Conservation (phyloP, 495 filamentous ascomycete species). For the Apodospora peruviana region DNA sequence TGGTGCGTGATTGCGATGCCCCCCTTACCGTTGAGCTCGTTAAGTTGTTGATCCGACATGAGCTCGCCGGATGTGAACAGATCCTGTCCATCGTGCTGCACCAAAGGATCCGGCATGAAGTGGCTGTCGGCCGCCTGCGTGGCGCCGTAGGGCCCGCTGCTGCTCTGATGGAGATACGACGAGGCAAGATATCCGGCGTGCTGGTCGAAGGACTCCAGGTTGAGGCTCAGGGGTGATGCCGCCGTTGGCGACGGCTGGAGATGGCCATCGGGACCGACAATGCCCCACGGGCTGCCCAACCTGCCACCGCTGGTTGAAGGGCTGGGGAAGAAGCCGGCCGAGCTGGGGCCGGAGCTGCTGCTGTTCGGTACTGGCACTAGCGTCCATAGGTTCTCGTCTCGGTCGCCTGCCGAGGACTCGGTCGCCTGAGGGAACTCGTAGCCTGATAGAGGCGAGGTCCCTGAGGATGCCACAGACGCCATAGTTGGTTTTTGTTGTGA, state of each 20-base stretch:
- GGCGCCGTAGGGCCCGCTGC: not conserved
- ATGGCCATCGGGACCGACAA: constrained; percentile 23
- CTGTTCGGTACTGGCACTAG: constrained; percentile 8
- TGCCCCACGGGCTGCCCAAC: constrained; percentile 35
- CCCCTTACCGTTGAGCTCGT: not conserved
- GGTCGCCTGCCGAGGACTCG: constrained; percentile 4
- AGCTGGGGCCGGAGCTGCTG: constrained; percentile 17
- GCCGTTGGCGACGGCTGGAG: constrained; percentile 21
- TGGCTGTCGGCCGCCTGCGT: constrained; percentile 1
- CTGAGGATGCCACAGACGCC: constrained; percentile 23
- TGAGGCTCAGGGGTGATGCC: constrained; percentile 18
- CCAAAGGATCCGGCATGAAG: not conserved
- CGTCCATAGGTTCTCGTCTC: constrained; percentile 20
- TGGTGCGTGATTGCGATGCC: not conserved
- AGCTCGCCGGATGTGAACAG: not conserved
- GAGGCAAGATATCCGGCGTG: not conserved
- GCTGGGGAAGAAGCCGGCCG: constrained; percentile 34
- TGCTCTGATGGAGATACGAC: constrained; percentile 20
- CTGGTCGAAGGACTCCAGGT: constrained; percentile 10
- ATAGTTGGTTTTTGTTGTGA: no score
- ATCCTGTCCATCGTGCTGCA: not conserved
- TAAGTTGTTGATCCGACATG: not conserved
- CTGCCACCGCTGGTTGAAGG: constrained; percentile 30
- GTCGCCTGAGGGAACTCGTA: constrained; percentile 15
- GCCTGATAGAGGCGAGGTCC: constrained; percentile 20